Conservation (phyloP, 768 basidiomycete genomes). For the Suillus subluteus region DNA sequence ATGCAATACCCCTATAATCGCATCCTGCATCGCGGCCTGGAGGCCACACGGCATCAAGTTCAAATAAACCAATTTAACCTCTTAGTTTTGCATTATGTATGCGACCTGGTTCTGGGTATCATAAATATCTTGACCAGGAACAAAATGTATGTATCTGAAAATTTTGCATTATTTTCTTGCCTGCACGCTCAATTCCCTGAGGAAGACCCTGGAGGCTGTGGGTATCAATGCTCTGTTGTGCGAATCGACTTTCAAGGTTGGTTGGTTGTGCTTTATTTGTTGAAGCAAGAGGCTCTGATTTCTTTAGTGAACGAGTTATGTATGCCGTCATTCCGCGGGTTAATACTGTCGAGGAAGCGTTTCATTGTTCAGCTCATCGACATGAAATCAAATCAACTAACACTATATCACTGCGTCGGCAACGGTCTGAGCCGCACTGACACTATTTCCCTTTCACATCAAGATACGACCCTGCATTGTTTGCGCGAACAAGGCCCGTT, state of each 20-base stretch:
- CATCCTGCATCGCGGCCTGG: neutral
- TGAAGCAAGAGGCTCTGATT: conserved; percentile 3
- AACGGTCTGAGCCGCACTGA: neutral
- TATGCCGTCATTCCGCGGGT: conserved; percentile 7
- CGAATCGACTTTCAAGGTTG: conserved; percentile 1
- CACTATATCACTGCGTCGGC: conserved; percentile 4
- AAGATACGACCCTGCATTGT: conserved; percentile 3
- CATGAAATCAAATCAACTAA: conserved; percentile 1
- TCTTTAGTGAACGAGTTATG: neutral
- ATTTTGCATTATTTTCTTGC: neutral
- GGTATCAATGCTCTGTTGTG: neutral
- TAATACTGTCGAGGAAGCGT: neutral
- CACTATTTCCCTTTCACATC: neutral
- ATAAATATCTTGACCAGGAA: neutral
- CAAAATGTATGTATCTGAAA: neutral
- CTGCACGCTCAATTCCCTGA: neutral
- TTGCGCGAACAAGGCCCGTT: neutral
- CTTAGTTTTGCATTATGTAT: neutral
- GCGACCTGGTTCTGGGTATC: neutral
- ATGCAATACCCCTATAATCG: conserved; percentile 5
- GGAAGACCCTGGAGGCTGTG: conserved; percentile 1
- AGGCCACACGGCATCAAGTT: neutral
- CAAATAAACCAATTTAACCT: neutral
- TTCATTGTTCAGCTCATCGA: conserved; percentile 4
- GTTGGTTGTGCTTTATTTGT: neutral